Conservation (phyloP, 2,329 filamentous ascomycete genomes). For the Xylaria arbuscula region DNA sequence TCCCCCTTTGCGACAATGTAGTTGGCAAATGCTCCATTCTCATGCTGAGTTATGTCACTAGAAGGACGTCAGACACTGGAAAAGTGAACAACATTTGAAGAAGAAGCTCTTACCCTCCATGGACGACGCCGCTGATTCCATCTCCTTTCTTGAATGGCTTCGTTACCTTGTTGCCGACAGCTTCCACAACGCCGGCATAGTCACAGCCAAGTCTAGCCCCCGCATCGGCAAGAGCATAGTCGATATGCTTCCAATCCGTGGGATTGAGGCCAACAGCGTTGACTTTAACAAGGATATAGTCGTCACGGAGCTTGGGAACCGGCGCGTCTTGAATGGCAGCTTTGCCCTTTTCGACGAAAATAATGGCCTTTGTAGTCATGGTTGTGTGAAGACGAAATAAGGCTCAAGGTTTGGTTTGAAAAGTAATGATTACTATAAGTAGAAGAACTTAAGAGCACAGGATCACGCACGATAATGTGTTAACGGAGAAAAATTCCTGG, state of each 20-base stretch:
- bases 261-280: constrained; percentile 51
- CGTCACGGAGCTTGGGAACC: constrained; percentile 39
- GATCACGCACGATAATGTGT: background rate
- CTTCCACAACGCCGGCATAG: constrained; percentile 59
- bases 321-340: constrained; percentile 39
- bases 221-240: constrained; percentile 22
- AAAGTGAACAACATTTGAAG: background rate
- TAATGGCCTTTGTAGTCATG: constrained; percentile 38
- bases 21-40: constrained; percentile 58
- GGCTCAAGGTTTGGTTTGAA: background rate
- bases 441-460: background rate
- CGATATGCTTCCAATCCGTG: constrained; percentile 50
- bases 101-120: background rate
- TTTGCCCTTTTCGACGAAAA: constrained; percentile 34
- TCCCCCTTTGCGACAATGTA: constrained; percentile 54
- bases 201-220: constrained; percentile 54
- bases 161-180: constrained; percentile 57
- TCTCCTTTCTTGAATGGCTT: constrained; percentile 58
- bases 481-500: background rate
- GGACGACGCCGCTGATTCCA: background rate
- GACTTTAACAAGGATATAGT: constrained; percentile 49
- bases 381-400: background rate
- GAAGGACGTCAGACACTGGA: background rate
- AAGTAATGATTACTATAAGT: background rate
- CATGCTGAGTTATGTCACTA: constrained; percentile 33